phyloP scores from a whole-genome alignment of 495 filamentous ascomycete species.

The Xylaria flabelliformis region DNA sequence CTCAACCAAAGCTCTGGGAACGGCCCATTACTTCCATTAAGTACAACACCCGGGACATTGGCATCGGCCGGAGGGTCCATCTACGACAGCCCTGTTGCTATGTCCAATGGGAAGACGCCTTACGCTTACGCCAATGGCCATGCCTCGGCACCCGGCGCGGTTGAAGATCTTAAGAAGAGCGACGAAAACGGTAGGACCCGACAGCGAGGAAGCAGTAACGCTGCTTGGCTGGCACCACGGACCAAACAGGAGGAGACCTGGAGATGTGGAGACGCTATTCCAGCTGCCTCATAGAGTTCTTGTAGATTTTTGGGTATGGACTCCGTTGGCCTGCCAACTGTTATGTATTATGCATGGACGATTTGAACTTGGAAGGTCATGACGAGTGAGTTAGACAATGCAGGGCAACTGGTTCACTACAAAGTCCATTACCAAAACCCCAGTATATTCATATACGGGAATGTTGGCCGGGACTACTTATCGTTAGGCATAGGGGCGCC shows the following conservation, averaged over 20 bases:
- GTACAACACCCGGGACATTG: conserved; percentile 38
- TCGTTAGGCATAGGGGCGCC: conserved; percentile 18
- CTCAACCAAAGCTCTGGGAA: conserved; percentile 51
- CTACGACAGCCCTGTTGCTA: conserved; percentile 44
- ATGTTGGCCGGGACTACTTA: conserved; percentile 2
- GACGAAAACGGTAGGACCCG: conserved; percentile 60
- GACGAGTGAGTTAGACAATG: conserved; percentile 25
- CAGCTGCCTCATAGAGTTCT: conserved; percentile 26
- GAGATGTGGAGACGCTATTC: conserved; percentile 61
- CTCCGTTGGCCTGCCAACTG: not conserved
- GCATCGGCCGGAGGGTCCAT: conserved; percentile 33
- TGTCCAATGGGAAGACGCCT: conserved; percentile 34
- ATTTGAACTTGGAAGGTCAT: conserved; percentile 24
- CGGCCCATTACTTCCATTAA: conserved; percentile 75
- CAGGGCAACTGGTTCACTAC: conserved; percentile 22
- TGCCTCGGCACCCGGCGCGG: conserved; percentile 41
- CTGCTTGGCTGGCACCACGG: conserved; percentile 72
- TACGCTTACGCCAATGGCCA: conserved; percentile 47
- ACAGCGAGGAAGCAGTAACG: conserved; percentile 63
- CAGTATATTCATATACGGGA: not conserved
- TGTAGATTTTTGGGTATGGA: not conserved
- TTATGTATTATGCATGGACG: conserved; percentile 32
- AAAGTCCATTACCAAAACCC: not conserved
- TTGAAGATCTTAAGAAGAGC: conserved; percentile 64
- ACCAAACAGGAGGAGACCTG: conserved; percentile 85